Percentiles rank a stretch among this genome's conserved stretches.
Conservation (phyloP, 2,329 filamentous ascomycete genomes). For the Fusarium vanettenii region DNA sequence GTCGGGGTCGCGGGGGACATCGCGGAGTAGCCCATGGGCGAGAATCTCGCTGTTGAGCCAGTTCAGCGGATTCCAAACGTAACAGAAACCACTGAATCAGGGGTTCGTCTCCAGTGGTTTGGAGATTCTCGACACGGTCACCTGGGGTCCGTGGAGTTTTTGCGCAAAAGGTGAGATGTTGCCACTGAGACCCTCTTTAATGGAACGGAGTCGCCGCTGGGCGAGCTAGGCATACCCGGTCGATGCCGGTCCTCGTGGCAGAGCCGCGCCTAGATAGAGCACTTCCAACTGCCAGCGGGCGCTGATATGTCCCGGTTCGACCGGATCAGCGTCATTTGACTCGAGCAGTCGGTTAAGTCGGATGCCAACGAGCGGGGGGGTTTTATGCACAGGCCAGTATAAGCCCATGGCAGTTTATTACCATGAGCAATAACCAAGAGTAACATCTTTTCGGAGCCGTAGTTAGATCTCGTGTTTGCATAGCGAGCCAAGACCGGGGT, state of each 20-base stretch:
- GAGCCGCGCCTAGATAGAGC: conserved; percentile 2
- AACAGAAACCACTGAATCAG: conserved; percentile 9
- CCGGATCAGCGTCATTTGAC: conserved; percentile 11
- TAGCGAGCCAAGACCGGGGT: conserved; percentile 10
- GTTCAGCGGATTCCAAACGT: conserved; percentile 27
- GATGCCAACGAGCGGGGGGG: conserved; percentile 19
- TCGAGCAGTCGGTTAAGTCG: conserved; percentile 39
- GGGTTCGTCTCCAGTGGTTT: conserved; percentile 7
- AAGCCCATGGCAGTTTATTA: background rate
- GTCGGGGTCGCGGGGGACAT: conserved; percentile 29
- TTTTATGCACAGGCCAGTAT: conserved; percentile 26
- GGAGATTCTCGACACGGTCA: conserved; percentile 14
- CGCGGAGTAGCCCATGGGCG: conserved; percentile 10
- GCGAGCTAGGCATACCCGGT: conserved; percentile 18
- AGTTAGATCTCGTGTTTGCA: background rate
- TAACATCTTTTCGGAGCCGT: conserved; percentile 10
- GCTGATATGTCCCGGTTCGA: conserved; percentile 6
- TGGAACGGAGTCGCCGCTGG: conserved; percentile 13
- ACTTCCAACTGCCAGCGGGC: background rate
- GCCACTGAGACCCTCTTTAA: conserved; percentile 30
- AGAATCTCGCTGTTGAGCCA: background rate
- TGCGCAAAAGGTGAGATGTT: background rate
- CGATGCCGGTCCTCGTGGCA: conserved; percentile 26
- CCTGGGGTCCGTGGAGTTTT: background rate
- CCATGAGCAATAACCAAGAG: conserved; percentile 24